Evolutionary conservation across 176 grass and related monocot species (phyloP).

Genomic region (Zizania latifolia): DNA sequence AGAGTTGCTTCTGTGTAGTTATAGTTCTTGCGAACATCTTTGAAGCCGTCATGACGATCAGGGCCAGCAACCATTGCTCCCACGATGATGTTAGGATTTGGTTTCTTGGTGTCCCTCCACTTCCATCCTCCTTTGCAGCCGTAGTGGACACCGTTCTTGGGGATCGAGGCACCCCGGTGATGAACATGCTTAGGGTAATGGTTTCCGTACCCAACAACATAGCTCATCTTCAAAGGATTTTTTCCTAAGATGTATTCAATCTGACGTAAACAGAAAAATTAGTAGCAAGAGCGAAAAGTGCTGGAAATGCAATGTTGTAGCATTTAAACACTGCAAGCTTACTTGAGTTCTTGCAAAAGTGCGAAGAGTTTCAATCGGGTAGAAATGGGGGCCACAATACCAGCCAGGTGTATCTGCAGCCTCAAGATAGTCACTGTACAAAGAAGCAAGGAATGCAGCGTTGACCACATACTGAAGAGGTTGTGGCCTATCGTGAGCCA

Average conservation of each 20-base stretch:
- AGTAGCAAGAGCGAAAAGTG: not conserved
- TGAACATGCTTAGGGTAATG: slow-evolving; percentile 83
- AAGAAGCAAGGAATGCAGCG: slow-evolving; percentile 84
- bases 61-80: slow-evolving; percentile 89
- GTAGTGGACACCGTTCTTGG: slow-evolving; percentile 68
- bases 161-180: slow-evolving; percentile 88
- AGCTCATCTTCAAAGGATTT: slow-evolving; percentile 91
- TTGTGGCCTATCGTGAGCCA: slow-evolving; percentile 83
- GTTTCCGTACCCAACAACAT: slow-evolving; percentile 63
- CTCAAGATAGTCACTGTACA: slow-evolving; percentile 92
- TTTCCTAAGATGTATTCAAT: slow-evolving; percentile 89
- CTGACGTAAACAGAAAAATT: slow-evolving; percentile 32
- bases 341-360: slow-evolving; percentile 86
- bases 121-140: slow-evolving; percentile 86
- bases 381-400: slow-evolving; percentile 95
- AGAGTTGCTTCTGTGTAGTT: slow-evolving; percentile 91
- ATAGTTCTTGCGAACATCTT: slow-evolving; percentile 63
- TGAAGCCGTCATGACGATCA: slow-evolving; percentile 72
- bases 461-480: slow-evolving; percentile 84
- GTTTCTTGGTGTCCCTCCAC: slow-evolving; percentile 79
- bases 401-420: slow-evolving; percentile 90
- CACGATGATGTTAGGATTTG: slow-evolving; percentile 65
- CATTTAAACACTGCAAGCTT: not conserved
- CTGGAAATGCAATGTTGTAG: not conserved
- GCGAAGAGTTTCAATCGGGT: slow-evolving; percentile 63